Conservation (phyloP, 202 grass and related monocot genomes). For the Zizania palustris region DNA sequence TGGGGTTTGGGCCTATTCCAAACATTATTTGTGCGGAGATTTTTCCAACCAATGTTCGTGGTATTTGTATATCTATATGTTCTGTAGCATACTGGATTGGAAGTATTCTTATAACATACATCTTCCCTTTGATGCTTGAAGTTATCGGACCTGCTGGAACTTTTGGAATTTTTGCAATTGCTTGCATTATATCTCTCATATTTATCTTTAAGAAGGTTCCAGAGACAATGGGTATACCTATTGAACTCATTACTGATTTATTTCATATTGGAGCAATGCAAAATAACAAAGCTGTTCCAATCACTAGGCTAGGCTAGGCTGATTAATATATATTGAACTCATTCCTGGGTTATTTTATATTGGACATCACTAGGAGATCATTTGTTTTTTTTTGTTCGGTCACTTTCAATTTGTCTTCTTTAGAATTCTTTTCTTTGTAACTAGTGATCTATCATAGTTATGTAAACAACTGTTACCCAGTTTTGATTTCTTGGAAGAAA, state of each 20-base stretch:
- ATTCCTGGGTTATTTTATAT: slow-evolving; percentile 76
- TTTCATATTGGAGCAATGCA: too few species aligned
- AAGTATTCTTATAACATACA: slow-evolving; percentile 73
- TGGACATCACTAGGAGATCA: slow-evolving; percentile 49
- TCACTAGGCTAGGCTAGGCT: too few species aligned
- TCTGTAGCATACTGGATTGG: slow-evolving; percentile 62
- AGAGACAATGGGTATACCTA: slow-evolving; percentile 83
- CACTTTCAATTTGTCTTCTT: slow-evolving; percentile 26
- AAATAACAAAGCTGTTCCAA: too few species aligned
- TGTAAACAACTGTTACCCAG: slow-evolving; percentile 3
- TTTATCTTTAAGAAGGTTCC: slow-evolving; percentile 81
- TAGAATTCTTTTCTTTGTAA: slow-evolving; percentile 40
- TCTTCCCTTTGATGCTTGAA: slow-evolving; percentile 64
- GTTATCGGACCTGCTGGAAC: slow-evolving; percentile 66
- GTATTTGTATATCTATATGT: slow-evolving; percentile 75
- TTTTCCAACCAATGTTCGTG: slow-evolving; percentile 69
- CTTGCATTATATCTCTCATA: slow-evolving; percentile 52
- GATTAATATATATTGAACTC: slow-evolving; percentile 78
- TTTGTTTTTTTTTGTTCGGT: slow-evolving; percentile 42
- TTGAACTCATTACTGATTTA: slow-evolving; percentile 82
- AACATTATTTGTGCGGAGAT: slow-evolving; percentile 80
- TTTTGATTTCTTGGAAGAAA: slow-evolving; percentile 28
- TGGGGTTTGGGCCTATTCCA: slow-evolving; percentile 74
- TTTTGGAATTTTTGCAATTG: slow-evolving; percentile 64
- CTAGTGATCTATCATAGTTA: slow-evolving; percentile 41